Base-by-base conservation (phyloP, 495 filamentous ascomycete genomes). In the Oleoguttula mirabilis region DNA sequence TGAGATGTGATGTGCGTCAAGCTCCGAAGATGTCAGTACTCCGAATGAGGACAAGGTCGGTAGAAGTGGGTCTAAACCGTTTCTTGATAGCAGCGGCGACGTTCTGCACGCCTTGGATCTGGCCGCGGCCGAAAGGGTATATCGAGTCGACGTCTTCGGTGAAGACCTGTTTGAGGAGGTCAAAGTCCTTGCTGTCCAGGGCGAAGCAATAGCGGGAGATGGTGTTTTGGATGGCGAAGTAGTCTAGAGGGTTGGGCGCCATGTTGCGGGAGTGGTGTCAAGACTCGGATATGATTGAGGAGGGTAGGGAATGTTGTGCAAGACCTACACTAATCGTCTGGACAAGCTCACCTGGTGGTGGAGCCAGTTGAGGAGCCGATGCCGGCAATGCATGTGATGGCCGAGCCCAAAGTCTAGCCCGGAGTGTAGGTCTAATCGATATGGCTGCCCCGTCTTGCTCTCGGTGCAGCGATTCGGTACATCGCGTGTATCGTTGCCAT, bases 141-240 rank as follows among this genome's bases (percentile, higher is more conserved):
- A 50, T 39, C 14, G 51, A 48, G 5, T 47, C 39, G 8, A 52
- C 58, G 20, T 57, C 49, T 19, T 39, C 16, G 0, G 54, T 44
- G 43, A 60, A 60, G 39, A 60, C 52, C 30, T 60, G 43, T 7
- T 47, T 24, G 4, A 60, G 43, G 1, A 50, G 42, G 10, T 45
- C 39, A 32, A 56, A 58, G 41, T 45, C 22, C 37, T 60, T 60
- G 17, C 42, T 55, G 48, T 60, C 58, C 1, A 60, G 48, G 3
- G 58, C 55, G 30, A 56, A 32, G 47, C 52, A 55, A 45, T 60
- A 60, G 7, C 44, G 45, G 7, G 58, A 30, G 14, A 60, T 40
- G 25, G 38, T 49, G 53, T 58, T 58, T 16, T 47, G 50, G 41
- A 60, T 53, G 6, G 52, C 58, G 23, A 58, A 22, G 46, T 48